phyloP scores from a whole-genome alignment of 345 rosid species.

The Eutrema yunnanense region DNA sequence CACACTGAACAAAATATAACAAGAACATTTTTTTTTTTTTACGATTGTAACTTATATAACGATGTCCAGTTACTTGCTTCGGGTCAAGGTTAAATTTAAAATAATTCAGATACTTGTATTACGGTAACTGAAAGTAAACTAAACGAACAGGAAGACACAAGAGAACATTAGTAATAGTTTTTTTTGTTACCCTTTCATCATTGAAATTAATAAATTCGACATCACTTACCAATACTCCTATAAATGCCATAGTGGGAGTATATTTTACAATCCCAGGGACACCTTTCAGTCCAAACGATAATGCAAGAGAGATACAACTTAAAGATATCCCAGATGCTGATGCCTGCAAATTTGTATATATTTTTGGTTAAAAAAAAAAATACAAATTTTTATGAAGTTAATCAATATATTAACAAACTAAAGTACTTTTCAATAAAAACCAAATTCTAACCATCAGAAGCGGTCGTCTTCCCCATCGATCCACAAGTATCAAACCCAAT shows the following conservation, averaged over 20 bases:
- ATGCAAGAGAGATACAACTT: constrained; percentile 33
- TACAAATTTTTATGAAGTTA: not conserved
- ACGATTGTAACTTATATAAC: no score
- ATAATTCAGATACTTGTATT: no score
- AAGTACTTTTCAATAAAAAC: not conserved
- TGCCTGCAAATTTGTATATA: constrained; percentile 20
- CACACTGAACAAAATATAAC: not conserved
- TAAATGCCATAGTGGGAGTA: not conserved
- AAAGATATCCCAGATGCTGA: constrained; percentile 35
- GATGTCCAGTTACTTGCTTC: no score
- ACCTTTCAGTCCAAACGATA: constrained; percentile 33
- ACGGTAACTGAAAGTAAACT: no score
- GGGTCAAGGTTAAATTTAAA: no score
- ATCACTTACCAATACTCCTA: constrained; percentile 1
- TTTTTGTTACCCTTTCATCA: no score
- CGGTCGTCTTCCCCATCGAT: constrained; percentile 31
- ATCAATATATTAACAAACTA: not conserved
- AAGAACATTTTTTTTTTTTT: not conserved
- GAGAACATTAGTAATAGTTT: no score
- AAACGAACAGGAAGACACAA: no score
- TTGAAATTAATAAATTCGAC: not conserved
- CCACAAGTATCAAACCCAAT: constrained; percentile 15
- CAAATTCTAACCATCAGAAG: constrained; percentile 16
- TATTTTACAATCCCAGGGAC: constrained; percentile 21
- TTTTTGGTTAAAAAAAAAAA: no score